A percentile compares a stretch with the other conserved stretches of the same genome.
Evolutionary conservation across 2,329 filamentous ascomycete species (phyloP).

Genomic region (Metarhizium brunneum): DNA sequence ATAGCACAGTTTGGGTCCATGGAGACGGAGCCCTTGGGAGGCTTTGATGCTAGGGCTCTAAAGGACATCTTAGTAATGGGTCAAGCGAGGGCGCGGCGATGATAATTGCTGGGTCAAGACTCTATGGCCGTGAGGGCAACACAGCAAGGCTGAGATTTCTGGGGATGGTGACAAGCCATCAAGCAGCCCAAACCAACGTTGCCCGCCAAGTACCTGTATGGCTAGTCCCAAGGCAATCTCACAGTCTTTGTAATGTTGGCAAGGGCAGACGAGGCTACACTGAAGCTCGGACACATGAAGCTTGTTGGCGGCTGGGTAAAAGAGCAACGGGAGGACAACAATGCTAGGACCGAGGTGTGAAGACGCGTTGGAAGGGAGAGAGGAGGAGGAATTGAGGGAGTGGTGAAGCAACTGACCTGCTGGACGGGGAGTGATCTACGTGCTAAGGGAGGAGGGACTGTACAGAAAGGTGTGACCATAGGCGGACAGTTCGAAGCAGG

Average conservation of each 20-base stretch:
- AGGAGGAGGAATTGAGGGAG: slow-evolving; percentile 2
- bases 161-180: background rate
- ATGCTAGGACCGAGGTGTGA: slow-evolving; percentile 5
- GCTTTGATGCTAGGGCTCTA: slow-evolving; percentile 30
- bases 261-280: background rate
- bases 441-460: background rate
- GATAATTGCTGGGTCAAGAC: background rate
- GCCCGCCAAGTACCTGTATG: background rate
- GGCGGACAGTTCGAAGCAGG: background rate
- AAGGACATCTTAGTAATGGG: slow-evolving; percentile 39
- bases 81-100: slow-evolving; percentile 6
- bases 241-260: background rate
- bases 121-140: background rate
- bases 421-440: background rate
- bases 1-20: slow-evolving; percentile 65
- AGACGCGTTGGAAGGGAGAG: slow-evolving; percentile 6
- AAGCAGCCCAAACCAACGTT: background rate
- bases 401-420: slow-evolving; percentile 4
- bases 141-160: background rate
- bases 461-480: background rate
- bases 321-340: background rate
- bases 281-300: background rate
- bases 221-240: background rate
- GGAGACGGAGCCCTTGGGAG: slow-evolving; percentile 42
- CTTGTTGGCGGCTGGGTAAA: slow-evolving; percentile 1